phyloP scores from a whole-genome alignment of 176 grass and related monocot genomes.

The Rhipidocladum racemiflorum region DNA sequence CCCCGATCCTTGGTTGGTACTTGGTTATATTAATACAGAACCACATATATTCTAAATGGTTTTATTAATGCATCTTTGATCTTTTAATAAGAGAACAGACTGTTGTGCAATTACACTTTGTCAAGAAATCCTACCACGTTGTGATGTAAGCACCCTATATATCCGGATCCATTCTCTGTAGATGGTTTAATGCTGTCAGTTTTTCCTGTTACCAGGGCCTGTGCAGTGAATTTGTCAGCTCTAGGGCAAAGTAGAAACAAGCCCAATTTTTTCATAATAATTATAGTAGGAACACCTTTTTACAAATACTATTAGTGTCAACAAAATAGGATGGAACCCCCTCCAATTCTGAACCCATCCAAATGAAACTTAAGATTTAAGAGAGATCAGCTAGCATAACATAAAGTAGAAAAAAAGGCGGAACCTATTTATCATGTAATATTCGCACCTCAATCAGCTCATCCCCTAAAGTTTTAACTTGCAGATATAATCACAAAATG shows the following conservation, averaged over 20 bases:
- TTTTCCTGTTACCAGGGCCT: conserved; percentile 9
- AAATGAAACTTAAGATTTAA: background rate
- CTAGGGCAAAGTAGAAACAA: background rate
- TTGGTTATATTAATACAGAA: background rate
- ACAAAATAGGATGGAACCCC: background rate
- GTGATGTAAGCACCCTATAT: background rate
- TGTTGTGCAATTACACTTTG: background rate
- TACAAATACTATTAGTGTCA: background rate
- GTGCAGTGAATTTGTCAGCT: background rate
- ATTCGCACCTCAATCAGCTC: background rate
- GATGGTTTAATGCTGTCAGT: background rate
- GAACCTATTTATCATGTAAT: background rate
- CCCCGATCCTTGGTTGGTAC: background rate
- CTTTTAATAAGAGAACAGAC: background rate
- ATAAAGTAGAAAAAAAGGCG: background rate
- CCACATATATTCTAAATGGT: background rate
- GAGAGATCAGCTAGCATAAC: background rate
- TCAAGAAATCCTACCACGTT: background rate
- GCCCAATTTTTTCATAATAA: background rate
- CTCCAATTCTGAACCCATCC: background rate
- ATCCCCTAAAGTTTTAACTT: background rate
- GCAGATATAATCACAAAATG: background rate
- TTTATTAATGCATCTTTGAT: conserved; percentile 6
- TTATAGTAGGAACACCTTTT: background rate
- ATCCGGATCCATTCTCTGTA: background rate